phyloP scores from a whole-genome alignment of 176 grass and related monocot genomes.

The Oryza punctata region DNA sequence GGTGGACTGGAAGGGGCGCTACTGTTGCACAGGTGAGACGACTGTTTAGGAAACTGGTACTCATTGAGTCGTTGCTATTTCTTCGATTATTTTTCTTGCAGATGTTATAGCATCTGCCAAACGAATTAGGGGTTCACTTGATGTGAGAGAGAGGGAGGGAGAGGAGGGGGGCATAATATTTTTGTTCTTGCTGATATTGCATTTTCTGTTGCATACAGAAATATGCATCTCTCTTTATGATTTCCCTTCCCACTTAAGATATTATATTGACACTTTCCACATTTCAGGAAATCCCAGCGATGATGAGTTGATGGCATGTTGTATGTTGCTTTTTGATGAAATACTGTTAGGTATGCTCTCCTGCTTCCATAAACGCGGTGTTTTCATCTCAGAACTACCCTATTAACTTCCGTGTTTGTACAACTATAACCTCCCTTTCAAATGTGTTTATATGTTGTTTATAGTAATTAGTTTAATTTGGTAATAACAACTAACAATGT shows the following conservation, averaged over 20 bases:
- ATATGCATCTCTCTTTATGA: neutral
- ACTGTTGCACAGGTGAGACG: slow-evolving; percentile 48
- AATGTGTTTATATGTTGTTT: too few species aligned
- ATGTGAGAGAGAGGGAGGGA: neutral
- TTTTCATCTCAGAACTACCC: neutral
- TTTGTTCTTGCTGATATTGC: neutral
- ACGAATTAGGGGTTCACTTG: neutral
- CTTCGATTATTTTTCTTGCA: slow-evolving; percentile 1
- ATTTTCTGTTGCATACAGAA: neutral
- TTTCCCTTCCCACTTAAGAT: neutral
- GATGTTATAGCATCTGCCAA: neutral
- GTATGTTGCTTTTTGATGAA: slow-evolving; percentile 43
- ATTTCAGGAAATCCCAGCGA: slow-evolving; percentile 46
- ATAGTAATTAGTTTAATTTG: too few species aligned
- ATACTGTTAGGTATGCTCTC: slow-evolving; percentile 29
- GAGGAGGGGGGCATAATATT: neutral
- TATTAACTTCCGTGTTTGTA: too few species aligned
- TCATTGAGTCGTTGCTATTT: neutral
- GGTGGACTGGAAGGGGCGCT: slow-evolving; percentile 36
- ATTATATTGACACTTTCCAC: neutral
- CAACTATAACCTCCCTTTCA: too few species aligned
- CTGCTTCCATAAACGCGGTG: neutral
- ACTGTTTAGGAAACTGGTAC: neutral
- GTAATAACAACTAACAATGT: too few species aligned
- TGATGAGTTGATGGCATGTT: slow-evolving; percentile 44